Base-by-base conservation (phyloP, 192 early-diverging fungal genomes). In the Linderina pennispora region DNA sequence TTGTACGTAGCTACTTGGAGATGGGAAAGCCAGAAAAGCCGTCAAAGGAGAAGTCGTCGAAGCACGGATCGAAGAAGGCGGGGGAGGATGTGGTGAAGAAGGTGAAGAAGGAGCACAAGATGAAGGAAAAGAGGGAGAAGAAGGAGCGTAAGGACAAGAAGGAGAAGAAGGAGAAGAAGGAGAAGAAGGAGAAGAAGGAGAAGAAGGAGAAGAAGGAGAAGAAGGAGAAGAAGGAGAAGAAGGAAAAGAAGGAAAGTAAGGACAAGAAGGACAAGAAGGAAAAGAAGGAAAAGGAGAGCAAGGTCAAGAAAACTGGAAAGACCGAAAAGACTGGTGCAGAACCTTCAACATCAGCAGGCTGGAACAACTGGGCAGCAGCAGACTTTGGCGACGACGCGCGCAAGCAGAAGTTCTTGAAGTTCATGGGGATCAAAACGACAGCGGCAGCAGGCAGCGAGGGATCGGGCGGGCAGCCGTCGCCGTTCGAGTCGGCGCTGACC, bases 331-430 rank as follows among this genome's bases (percentile, higher is more conserved):
- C 31, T 23, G 43, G 17, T 17, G 8, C 23, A 17, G 33, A 19
- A 9, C 33, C 34, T 36, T 15, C 24, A 16, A 34, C 21, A 17
- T 11, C 21, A 1, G 10, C 36, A 2, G 55, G 67, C 15, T 71
- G 67, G 67, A 71, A 71, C 52, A 71, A 71, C 55, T 71, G 67
- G 67, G 42, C 48, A 4, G 56, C 46, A 0, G 67, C 67, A 1
- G 51, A 64, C 20, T 63, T 71, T 41, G 56, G 55, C 7, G 56
- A 45, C 56, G 60, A 63, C 7, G 56, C 46, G 28, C 67, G 67
- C 48, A 71, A 58, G 23, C 43, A 43, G 36, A 71, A 71, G 52
- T 71, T 71, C 23, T 37, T 64, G 45, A 60, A 61, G 32, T 55
- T 71, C 55, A 64, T 71, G 67, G 67, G 67, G 1, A 39, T 71